Evolutionary conservation across 2,329 filamentous ascomycete genomes (phyloP).

Genomic region (Penicillium sp.): DNA sequence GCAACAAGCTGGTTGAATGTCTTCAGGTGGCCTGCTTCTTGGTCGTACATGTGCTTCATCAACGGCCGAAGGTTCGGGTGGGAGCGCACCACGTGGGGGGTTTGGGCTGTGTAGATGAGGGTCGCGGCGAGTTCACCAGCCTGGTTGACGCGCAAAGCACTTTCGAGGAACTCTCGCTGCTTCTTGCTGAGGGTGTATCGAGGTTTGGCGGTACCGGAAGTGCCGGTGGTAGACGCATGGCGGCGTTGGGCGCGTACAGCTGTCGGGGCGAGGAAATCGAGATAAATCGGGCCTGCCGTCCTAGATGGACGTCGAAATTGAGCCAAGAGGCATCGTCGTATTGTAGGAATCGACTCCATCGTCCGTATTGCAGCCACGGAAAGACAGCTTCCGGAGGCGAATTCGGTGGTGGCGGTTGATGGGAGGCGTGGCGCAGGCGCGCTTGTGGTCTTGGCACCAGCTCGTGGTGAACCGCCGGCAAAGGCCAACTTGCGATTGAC

Average conservation of each 20-base stretch:
- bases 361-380: background rate
- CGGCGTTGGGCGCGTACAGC: constrained; percentile 27
- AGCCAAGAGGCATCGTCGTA: constrained; percentile 22
- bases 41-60: constrained; percentile 98
- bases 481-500: constrained; percentile 23
- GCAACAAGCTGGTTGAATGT: constrained; percentile 83
- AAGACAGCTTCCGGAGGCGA: background rate
- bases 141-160: constrained; percentile 91
- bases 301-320: constrained; percentile 11
- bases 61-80: constrained; percentile 85
- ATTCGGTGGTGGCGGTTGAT: background rate
- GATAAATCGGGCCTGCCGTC: constrained; percentile 25
- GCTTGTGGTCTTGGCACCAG: constrained; percentile 32
- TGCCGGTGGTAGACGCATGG: constrained; percentile 25
- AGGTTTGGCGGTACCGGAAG: constrained; percentile 29
- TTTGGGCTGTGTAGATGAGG: constrained; percentile 89
- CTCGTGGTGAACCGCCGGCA: constrained; percentile 32
- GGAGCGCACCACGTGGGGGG: constrained; percentile 71
- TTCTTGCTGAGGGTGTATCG: constrained; percentile 62
- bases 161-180: constrained; percentile 72
- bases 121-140: constrained; percentile 96
- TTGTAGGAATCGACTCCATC: constrained; percentile 26
- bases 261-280: constrained; percentile 40
- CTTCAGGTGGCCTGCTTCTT: constrained; percentile 81
- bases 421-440: constrained; percentile 25